Evolutionary conservation across 2,329 filamentous ascomycete genomes (phyloP).

Genomic region (Botrytis aclada): DNA sequence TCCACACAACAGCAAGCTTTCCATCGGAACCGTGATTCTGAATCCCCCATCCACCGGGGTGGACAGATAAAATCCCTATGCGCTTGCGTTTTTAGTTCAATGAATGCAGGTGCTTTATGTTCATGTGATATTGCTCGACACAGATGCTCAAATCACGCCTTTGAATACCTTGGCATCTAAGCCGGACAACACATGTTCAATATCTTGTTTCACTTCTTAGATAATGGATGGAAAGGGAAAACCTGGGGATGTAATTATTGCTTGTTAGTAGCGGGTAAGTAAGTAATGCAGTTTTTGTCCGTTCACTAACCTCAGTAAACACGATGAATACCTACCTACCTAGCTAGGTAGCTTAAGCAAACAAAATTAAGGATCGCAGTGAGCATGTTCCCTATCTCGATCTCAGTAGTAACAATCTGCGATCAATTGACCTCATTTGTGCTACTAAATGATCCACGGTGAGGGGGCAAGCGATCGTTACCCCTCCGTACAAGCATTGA

Average conservation of each 20-base stretch:
- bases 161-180: background rate
- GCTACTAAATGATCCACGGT: too few species aligned
- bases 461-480: background rate
- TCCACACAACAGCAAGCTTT: background rate
- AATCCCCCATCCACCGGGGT: background rate
- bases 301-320: background rate
- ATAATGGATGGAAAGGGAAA: background rate
- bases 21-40: background rate
- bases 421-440: background rate
- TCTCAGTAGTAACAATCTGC: background rate
- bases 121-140: background rate
- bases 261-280: background rate
- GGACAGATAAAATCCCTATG: background rate
- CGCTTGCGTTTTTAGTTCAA: background rate
- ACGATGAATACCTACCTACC: background rate
- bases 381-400: background rate
- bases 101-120: background rate
- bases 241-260: background rate
- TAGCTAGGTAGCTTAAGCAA: background rate
- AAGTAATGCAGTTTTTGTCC: background rate
- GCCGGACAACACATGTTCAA: background rate
- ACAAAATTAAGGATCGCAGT: too few species aligned
- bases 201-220: background rate
- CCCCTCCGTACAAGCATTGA: too few species aligned
- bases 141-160: background rate